Percentiles rank a stretch among this genome's conserved stretches.
These are phyloP conservation scores for Dryadomyces sulphureus DNA, from an alignment of 2,329 filamentous ascomycete species.

Conservation along the genomic window DNA sequence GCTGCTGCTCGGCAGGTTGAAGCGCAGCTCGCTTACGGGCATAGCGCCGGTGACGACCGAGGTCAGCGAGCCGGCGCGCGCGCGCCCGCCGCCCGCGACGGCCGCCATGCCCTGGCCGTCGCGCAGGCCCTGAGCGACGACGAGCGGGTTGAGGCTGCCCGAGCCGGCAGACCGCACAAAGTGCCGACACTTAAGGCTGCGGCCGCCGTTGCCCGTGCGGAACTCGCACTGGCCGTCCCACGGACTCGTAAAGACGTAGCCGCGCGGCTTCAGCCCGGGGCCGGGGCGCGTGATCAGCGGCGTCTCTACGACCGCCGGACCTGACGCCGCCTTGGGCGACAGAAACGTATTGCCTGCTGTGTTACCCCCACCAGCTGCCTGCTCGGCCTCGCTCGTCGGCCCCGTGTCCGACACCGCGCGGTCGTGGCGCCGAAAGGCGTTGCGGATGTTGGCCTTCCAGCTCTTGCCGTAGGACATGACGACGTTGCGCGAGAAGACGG, in stretches of 20 bases:
- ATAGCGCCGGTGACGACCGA: slow-evolving; percentile 22
- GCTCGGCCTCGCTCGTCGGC: slow-evolving; percentile 8
- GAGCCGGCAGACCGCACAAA: slow-evolving; percentile 28
- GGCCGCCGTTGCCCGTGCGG: slow-evolving; percentile 59
- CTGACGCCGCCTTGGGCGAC: background rate
- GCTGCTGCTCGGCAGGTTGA: slow-evolving; percentile 56
- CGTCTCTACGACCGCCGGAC: background rate
- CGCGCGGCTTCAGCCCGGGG: slow-evolving; percentile 37
- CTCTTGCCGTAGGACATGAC: slow-evolving; percentile 41
- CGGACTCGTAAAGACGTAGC: slow-evolving; percentile 68
- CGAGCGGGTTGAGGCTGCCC: slow-evolving; percentile 28
- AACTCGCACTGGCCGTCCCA: slow-evolving; percentile 87
- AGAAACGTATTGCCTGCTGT: too few species aligned
- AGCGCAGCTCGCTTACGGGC: slow-evolving; percentile 68
- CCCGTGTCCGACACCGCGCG: slow-evolving; percentile 2
- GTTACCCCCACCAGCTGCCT: background rate
- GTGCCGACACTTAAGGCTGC: slow-evolving; percentile 61
- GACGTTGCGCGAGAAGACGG: slow-evolving; percentile 35
- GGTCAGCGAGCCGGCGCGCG: slow-evolving; percentile 13
- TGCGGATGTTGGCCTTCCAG: slow-evolving; percentile 29
- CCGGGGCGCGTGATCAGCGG: slow-evolving; percentile 25
- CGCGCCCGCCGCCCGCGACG: slow-evolving; percentile 10
- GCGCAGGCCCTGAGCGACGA: slow-evolving; percentile 19
- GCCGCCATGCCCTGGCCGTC: slow-evolving; percentile 15
- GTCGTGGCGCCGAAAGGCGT: slow-evolving; percentile 23